Evolutionary conservation across 345 rosid genomes (phyloP).

Genomic region (Rhizophora mangle): DNA sequence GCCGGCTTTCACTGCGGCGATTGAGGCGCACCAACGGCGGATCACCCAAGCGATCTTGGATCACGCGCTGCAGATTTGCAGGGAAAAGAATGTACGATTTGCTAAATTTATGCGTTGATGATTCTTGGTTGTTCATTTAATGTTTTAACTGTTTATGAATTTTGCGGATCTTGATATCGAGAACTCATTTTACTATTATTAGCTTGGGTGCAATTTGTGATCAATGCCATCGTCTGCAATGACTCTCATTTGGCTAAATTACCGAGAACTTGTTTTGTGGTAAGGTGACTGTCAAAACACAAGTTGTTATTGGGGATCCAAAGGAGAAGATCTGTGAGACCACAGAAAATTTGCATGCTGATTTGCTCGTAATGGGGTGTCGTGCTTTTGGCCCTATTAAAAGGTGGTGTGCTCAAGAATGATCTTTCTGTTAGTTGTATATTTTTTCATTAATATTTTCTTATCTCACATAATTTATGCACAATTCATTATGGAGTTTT

Average conservation of each 20-base stretch:
- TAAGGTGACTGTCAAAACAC: constrained; percentile 60
- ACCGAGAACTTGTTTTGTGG: constrained; percentile 2
- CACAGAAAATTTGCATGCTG: constrained; percentile 55
- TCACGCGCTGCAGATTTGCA: constrained; percentile 60
- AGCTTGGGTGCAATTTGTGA: too few species aligned
- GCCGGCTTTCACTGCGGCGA: constrained; percentile 83
- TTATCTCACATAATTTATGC: background rate
- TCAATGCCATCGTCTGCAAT: too few species aligned
- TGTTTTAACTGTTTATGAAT: too few species aligned
- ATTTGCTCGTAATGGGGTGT: constrained; percentile 80
- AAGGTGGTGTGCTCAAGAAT: constrained; percentile 39
- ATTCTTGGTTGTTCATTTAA: too few species aligned
- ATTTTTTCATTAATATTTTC: background rate
- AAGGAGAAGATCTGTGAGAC: constrained; percentile 82
- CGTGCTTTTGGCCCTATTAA: constrained; percentile 80
- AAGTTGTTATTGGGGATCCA: constrained; percentile 75
- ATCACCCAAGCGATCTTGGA: constrained; percentile 59
- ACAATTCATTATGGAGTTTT: background rate
- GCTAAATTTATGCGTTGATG: too few species aligned
- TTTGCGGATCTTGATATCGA: too few species aligned
- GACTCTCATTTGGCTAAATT: background rate
- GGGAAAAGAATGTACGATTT: constrained; percentile 39
- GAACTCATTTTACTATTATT: too few species aligned
- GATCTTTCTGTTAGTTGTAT: background rate
- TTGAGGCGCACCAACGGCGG: constrained; percentile 76